Evolutionary conservation across 441 rosid species (phyloP).

Genomic region (Euphorbia corollata): DNA sequence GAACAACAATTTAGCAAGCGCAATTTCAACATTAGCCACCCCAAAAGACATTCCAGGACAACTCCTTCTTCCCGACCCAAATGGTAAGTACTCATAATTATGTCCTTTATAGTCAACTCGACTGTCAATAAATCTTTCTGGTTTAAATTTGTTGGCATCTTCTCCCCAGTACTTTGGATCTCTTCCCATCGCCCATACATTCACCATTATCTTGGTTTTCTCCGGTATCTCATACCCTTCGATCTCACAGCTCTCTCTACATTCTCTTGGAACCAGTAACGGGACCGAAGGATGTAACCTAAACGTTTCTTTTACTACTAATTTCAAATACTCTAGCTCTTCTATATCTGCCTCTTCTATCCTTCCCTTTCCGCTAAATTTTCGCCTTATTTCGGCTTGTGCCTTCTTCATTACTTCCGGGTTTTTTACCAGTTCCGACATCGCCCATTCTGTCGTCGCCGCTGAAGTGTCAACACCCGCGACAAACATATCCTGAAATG

Average conservation of each 20-base stretch:
- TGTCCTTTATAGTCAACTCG: not conserved
- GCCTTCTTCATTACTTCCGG: not conserved
- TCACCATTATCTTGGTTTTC: constrained; percentile 3
- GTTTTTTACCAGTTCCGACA: not conserved
- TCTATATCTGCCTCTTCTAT: not conserved
- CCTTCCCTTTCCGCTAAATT: not conserved
- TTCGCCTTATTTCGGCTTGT: not conserved
- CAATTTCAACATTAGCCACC: not conserved
- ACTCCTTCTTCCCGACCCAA: not conserved
- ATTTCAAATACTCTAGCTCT: not conserved
- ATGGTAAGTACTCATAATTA: constrained; percentile 5
- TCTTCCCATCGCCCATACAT: constrained; percentile 7
- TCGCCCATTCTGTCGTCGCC: not conserved
- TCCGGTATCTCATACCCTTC: not conserved
- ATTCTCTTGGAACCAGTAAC: constrained; percentile 5
- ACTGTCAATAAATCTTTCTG: not conserved
- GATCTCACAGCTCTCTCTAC: constrained; percentile 3
- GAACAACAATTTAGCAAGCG: not conserved
- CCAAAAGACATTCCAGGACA: constrained; percentile 4
- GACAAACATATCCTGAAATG: constrained; percentile 9
- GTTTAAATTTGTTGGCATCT: not conserved
- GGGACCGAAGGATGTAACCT: constrained; percentile 1
- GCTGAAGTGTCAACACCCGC: constrained; percentile 1
- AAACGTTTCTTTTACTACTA: not conserved
- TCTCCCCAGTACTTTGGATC: not conserved